Percentiles rank a stretch among this genome's conserved stretches.
Conservation (phyloP, 2,329 filamentous ascomycete genomes). For the Botrytis galanthina region DNA sequence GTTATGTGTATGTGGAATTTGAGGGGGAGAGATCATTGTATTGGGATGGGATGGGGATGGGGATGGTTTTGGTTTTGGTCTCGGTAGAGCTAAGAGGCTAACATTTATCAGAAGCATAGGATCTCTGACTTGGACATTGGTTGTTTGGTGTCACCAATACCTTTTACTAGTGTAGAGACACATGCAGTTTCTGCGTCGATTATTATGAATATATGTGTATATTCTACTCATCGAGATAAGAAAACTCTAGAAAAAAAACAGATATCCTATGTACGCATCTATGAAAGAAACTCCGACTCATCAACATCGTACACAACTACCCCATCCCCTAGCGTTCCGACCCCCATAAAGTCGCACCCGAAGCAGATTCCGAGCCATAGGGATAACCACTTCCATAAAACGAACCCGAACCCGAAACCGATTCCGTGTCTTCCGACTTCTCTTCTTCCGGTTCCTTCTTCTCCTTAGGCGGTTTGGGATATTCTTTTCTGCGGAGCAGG, state of each 20-base stretch:
- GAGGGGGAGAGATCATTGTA: not conserved
- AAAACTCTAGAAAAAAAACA: fast-evolving
- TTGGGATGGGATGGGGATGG: not conserved
- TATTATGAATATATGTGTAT: not conserved
- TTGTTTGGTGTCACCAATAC: not conserved
- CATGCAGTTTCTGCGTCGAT: not conserved
- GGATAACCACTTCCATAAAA: fast-evolving
- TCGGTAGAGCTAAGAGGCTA: not conserved
- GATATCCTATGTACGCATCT: not conserved
- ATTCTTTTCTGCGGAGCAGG: not conserved
- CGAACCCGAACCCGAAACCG: not conserved
- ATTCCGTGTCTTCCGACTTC: not conserved
- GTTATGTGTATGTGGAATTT: not conserved
- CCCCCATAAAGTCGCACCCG: not conserved
- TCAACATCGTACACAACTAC: not conserved
- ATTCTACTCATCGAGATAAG: not conserved
- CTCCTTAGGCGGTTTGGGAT: not conserved
- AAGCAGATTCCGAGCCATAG: not conserved
- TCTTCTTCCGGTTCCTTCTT: not conserved
- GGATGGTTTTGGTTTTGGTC: not conserved
- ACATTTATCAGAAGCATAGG: too few species aligned
- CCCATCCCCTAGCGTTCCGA: fast-evolving
- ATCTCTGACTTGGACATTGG: not conserved
- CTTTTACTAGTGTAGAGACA: not conserved
- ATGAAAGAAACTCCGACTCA: not conserved